Evolutionary conservation across 2,329 filamentous ascomycete species (phyloP), one percentile per base, ranked within the genome.

Genomic region (Hypomyces rosellus): DNA sequence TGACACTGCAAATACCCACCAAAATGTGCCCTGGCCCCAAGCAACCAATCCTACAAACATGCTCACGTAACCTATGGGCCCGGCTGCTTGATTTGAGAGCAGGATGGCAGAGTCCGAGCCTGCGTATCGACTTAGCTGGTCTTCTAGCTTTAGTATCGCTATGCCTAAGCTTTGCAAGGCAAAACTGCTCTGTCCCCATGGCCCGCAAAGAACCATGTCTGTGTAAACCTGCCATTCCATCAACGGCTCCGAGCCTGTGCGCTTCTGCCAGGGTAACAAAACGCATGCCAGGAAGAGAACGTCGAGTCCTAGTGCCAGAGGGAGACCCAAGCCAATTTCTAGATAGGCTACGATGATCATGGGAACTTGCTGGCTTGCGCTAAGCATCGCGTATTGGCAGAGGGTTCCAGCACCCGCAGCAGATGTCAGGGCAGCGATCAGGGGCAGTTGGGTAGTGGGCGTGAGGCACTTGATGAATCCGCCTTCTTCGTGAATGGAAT

Each of bases 11-110:
- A 73, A 68, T n/a, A 58, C 52, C 65, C 68, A 69, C 70, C 69
- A 74, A 37, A 73, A 70, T 4, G 66, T 64, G 1, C 62, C 67
- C 42, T 67, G 65, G 0, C 70, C 71, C 63, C 68, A 71, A n/a
- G 61, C 57, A 14, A 71, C 41, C 30, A 74, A 46, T 0, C 68
- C 70, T 0, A 60, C 54, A 30, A 73, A 65, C 34, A 68, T 61
- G 36, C 70, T 72, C 4, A 59, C 52, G 16, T 59, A 61, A 0
- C 59, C 65, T 6, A 73, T 56, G 0, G 62, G 55, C 1, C 37
- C 49, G 0, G 66, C 66, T 1, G 69, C 67, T 3, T 61, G 49
- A 1, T 56, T 59, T 1, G 66, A 64, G 5, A 74, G 39, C 12
- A 57, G 50, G 3, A 50, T 14, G 5, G 18, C 16, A 20, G 37